phyloP scores from a whole-genome alignment of 148 eudicot species.

The Heliosperma pusillum region DNA sequence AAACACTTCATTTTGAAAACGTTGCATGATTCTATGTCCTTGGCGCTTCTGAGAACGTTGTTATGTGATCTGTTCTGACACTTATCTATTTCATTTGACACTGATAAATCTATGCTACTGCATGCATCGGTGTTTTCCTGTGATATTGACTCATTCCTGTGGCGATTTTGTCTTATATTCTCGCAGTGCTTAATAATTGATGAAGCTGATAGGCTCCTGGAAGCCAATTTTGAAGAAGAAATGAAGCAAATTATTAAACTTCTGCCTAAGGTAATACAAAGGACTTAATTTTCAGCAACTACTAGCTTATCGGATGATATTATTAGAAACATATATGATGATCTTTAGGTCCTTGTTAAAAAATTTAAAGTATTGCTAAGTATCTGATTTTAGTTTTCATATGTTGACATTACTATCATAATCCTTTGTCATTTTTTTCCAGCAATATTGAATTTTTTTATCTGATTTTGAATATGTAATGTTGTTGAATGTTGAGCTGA shows the following conservation, averaged over 20 bases:
- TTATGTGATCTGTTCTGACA: not conserved
- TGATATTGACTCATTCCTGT: not conserved
- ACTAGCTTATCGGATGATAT: not conserved
- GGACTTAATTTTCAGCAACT: not conserved
- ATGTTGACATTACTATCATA: not conserved
- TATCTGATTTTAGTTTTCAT: too few species aligned
- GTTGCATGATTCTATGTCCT: too few species aligned
- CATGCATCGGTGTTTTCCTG: not conserved
- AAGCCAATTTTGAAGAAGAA: slow-evolving; percentile 93
- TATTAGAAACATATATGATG: too few species aligned
- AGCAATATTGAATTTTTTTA: not conserved
- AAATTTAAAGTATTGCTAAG: not conserved
- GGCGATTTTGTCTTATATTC: not conserved
- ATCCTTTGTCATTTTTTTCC: not conserved
- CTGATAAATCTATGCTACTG: not conserved
- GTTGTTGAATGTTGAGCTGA: not conserved
- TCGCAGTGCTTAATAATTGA: slow-evolving; percentile 85
- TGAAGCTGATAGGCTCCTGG: slow-evolving; percentile 96
- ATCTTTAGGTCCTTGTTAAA: not conserved
- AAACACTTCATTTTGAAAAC: not conserved
- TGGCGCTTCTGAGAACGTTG: not conserved
- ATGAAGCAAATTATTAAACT: slow-evolving; percentile 81
- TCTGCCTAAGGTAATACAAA: slow-evolving; percentile 65
- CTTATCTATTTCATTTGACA: not conserved
- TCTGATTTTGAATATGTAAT: not conserved